Base-by-base conservation (phyloP, 2,329 filamentous ascomycete genomes). In the Ceratocystis smalleyi region DNA sequence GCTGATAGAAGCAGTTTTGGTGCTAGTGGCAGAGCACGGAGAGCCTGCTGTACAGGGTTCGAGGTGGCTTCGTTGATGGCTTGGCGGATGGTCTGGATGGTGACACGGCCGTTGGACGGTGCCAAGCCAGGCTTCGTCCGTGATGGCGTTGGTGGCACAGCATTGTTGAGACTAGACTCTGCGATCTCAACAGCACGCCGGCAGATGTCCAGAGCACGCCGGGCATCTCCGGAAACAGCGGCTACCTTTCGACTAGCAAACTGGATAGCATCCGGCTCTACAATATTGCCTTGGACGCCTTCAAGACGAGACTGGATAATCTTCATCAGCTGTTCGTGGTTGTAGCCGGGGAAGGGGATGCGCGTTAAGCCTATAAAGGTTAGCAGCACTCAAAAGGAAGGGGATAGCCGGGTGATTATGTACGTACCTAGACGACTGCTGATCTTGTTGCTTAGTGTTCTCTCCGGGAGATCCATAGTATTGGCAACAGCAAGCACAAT, bases 401-500 rank as follows among this genome's bases (percentile, higher is more conserved):
- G 3, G 27, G 5, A n/a, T 30, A 6, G 3, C 32, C 7, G 6
- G 3, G 54, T 10, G 27, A 22, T 10, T 5, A 59, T 65, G 65
- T 69, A 74, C 75, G 43, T 71, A 77, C 78, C 88, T 43, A 94
- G 77, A 70, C 94, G 85, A 73, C 90, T 96, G 72, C 90, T 96
- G 73, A 99, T 99, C 74, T 99, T 99, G 77, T 99, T 99, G 75
- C 90, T 96, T 45, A 99, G 79, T 0, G 94, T 99, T 72, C 94
- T 82, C 75, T 99, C 94, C 0, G 94, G 94, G 65, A 99, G 77
- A 75, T 99, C 94, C 94, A 99, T 99, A 27, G 94, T 99, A 74
- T 99, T 99, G 62, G 94, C 95, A 19, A 99, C 94, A 10, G 95
- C 95, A 5, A 99, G 83, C 5, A 99, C 95, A 73, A 99, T 96